phyloP scores from a whole-genome alignment of 2,329 filamentous ascomycete species.

The Laburnicola sp. region DNA sequence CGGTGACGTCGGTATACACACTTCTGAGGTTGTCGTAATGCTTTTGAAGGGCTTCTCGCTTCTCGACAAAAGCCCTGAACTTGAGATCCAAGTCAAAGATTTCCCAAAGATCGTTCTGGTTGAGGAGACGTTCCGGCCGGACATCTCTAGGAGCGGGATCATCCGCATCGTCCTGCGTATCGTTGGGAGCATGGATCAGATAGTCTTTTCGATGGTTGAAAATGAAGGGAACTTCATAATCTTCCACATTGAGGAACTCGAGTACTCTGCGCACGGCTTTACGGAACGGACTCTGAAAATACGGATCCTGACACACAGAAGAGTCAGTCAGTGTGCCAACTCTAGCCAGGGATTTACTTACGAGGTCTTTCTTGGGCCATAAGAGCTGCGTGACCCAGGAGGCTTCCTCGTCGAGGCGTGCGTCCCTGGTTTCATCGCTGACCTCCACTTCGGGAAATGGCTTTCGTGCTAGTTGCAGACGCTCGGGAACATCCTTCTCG shows the following conservation, averaged over 20 bases:
- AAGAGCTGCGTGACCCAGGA: conserved; percentile 89
- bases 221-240: conserved; percentile 95
- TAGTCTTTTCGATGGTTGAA: conserved; percentile 99
- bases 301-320: conserved; percentile 48
- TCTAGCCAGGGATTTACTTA: neutral
- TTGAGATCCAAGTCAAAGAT: conserved; percentile 94
- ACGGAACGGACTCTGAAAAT: conserved; percentile 80
- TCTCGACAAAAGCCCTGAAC: conserved; percentile 89
- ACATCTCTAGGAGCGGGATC: conserved; percentile 75
- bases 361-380: conserved; percentile 80
- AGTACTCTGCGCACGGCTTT: conserved; percentile 88
- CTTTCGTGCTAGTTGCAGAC: conserved; percentile 89
- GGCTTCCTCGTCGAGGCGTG: conserved; percentile 75
- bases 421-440: conserved; percentile 70
- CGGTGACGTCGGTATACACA: conserved; percentile 61
- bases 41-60: conserved; percentile 81
- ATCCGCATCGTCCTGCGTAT: conserved; percentile 62
- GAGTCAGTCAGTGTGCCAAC: neutral
- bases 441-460: conserved; percentile 82
- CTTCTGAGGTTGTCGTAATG: conserved; percentile 73
- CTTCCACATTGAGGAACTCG: conserved; percentile 91
- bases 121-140: conserved; percentile 81
- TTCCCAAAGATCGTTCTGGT: conserved; percentile 91
- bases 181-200: conserved; percentile 81
- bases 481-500: conserved; percentile 85